These are phyloP conservation scores for Septoria linicola DNA, from an alignment of 2,329 filamentous ascomycete genomes.

Conservation along the genomic window DNA sequence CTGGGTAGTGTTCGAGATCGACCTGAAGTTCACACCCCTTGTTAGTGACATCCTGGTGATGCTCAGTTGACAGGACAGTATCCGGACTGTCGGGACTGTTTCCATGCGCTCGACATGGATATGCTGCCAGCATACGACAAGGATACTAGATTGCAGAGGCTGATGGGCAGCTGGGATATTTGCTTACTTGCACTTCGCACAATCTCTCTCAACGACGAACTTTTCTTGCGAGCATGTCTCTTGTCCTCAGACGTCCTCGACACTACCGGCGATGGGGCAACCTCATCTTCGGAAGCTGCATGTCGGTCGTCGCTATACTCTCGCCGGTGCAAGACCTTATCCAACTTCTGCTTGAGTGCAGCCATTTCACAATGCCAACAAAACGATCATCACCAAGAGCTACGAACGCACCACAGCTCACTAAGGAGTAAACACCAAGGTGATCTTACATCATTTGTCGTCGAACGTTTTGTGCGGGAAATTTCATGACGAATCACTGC, in stretches of 20 bases:
- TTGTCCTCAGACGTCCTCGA: constrained; percentile 10
- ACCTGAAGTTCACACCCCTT: background rate
- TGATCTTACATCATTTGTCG: constrained; percentile 11
- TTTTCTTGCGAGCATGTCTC: constrained; percentile 6
- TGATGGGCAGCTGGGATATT: background rate
- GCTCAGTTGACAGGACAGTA: background rate
- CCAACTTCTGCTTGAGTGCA: constrained; percentile 19
- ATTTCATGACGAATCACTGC: constrained; percentile 15
- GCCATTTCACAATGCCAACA: constrained; percentile 9
- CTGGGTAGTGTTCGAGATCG: constrained; percentile 1
- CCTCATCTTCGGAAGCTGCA: background rate
- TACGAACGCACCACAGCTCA: background rate
- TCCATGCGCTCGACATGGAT: background rate
- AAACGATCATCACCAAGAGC: background rate
- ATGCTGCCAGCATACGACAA: background rate
- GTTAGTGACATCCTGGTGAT: constrained; percentile 9
- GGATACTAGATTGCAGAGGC: background rate
- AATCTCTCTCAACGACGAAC: constrained; percentile 4
- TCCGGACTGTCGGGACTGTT: background rate
- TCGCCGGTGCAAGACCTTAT: constrained; percentile 15
- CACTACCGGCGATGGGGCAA: constrained; percentile 1
- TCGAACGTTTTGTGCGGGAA: background rate
- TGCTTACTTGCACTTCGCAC: constrained; percentile 13
- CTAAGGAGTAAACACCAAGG: background rate
- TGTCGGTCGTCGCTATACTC: constrained; percentile 6